Percentiles rank a stretch among this genome's conserved stretches.
These are phyloP conservation scores for Penicillium sp. DNA, from an alignment of 2,329 filamentous ascomycete species.

Conservation along the genomic window DNA sequence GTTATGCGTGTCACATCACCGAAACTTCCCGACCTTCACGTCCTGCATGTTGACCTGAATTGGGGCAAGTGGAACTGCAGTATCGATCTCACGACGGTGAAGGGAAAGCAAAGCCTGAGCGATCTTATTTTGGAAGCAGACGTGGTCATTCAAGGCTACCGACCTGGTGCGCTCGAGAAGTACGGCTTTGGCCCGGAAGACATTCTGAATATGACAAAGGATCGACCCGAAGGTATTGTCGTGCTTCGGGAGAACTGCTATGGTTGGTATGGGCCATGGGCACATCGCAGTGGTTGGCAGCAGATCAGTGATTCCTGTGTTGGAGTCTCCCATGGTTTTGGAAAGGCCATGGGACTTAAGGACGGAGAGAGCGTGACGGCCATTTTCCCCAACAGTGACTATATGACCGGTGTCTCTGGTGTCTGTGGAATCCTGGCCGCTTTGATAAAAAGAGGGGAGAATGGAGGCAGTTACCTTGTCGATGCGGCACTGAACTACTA, in stretches of 20 bases:
- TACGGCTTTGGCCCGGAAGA: constrained; percentile 63
- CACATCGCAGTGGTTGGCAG: constrained; percentile 45
- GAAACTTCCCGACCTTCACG: constrained; percentile 67
- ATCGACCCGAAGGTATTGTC: not conserved
- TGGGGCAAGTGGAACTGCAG: constrained; percentile 68
- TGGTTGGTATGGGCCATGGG: not conserved
- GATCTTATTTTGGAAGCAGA: constrained; percentile 62
- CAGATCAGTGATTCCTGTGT: constrained; percentile 55
- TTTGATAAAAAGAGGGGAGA: not conserved
- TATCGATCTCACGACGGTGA: constrained; percentile 59
- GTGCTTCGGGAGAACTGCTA: not conserved
- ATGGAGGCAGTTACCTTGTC: not conserved
- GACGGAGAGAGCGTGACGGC: constrained; percentile 49
- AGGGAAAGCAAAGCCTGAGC: constrained; percentile 59
- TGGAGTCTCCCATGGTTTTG: constrained; percentile 50
- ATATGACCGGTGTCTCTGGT: constrained; percentile 4
- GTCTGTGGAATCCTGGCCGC: not conserved
- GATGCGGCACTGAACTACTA: not conserved
- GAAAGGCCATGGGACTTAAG: constrained; percentile 48
- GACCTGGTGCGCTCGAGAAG: constrained; percentile 63
- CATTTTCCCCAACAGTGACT: constrained; percentile 47
- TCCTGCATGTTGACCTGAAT: constrained; percentile 72
- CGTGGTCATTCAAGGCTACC: constrained; percentile 68
- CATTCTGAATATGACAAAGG: constrained; percentile 49
- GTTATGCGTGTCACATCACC: constrained; percentile 57